phyloP scores from a whole-genome alignment of 768 basidiomycete genomes.

The Russula brevipes region DNA sequence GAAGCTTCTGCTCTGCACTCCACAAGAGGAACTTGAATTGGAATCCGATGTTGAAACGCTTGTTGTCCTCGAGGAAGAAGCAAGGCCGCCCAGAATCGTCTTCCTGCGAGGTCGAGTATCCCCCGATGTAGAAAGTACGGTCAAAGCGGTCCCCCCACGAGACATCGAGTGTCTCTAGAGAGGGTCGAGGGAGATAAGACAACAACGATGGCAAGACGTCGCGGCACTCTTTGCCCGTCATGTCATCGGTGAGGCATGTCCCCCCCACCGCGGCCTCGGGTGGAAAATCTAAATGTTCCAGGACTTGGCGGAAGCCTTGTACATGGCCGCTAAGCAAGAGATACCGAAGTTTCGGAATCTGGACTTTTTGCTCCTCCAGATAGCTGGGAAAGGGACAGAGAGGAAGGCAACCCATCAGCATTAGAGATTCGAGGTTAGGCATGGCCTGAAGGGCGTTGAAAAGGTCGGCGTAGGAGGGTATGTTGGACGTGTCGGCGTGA shows the following conservation, averaged over 20 bases:
- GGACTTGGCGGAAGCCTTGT: constrained; percentile 5
- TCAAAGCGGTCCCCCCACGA: constrained; percentile 15
- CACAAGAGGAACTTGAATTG: constrained; percentile 14
- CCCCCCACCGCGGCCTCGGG: neutral
- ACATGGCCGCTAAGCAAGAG: constrained; percentile 7
- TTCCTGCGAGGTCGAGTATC: constrained; percentile 9
- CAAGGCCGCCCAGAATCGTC: neutral
- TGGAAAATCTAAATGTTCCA: constrained; percentile 8
- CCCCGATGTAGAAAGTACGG: constrained; percentile 6
- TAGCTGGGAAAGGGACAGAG: neutral
- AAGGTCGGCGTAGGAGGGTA: constrained; percentile 11
- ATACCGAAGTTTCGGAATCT: constrained; percentile 2
- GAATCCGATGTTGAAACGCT: constrained; percentile 4
- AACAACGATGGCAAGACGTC: constrained; percentile 12
- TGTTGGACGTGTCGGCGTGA: neutral
- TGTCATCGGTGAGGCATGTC: constrained; percentile 13
- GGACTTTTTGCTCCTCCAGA: neutral
- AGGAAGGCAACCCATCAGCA: constrained; percentile 8
- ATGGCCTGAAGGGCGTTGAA: constrained; percentile 9
- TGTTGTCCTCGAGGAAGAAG: neutral
- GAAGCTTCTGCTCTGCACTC: constrained; percentile 20
- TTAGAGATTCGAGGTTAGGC: constrained; percentile 6
- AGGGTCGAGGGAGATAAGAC: constrained; percentile 14
- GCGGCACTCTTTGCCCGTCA: constrained; percentile 14
- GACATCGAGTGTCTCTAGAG: constrained; percentile 16